Percentiles rank a stretch among this genome's conserved stretches.
Evolutionary conservation across 441 rosid species (phyloP).

Genomic region (Gossypium gossypioides): DNA sequence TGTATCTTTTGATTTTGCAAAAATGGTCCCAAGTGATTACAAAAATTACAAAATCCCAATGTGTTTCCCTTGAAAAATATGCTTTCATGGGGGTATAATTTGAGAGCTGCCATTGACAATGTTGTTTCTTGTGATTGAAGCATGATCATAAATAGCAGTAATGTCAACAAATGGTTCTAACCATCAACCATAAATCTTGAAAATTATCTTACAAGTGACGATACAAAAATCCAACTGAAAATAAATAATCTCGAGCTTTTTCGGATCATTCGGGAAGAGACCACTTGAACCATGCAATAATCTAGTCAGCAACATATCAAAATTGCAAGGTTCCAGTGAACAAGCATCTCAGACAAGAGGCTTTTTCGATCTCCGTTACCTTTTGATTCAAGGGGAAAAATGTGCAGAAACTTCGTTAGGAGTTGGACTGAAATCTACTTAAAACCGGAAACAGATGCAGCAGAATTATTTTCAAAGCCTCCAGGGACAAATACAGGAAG

Average conservation of each 20-base stretch:
- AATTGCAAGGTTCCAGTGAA: not conserved
- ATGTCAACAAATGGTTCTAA: not conserved
- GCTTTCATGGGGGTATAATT: not conserved
- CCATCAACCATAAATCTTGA: not conserved
- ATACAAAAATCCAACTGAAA: not conserved
- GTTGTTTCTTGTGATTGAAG: not conserved
- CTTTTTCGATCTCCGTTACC: not conserved
- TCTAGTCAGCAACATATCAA: not conserved
- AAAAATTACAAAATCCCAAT: not conserved
- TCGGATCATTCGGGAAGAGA: not conserved
- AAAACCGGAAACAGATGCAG: conserved; percentile 26
- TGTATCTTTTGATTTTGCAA: not conserved
- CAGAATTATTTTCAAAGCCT: conserved; percentile 25
- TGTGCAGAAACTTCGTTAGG: conserved; percentile 7
- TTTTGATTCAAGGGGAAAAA: not conserved
- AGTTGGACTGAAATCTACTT: conserved; percentile 25
- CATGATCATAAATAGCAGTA: not conserved
- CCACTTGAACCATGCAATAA: conserved; percentile 8
- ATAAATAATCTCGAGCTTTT: not conserved
- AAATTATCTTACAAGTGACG: not conserved
- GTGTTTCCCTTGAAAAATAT: not conserved
- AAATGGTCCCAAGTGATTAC: not conserved
- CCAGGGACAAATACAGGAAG: conserved; percentile 55
- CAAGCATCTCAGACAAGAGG: not conserved
- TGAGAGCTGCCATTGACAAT: not conserved